These are phyloP conservation scores for Boletellus sp. DNA, from an alignment of 768 basidiomycete genomes.

Conservation along the genomic window DNA sequence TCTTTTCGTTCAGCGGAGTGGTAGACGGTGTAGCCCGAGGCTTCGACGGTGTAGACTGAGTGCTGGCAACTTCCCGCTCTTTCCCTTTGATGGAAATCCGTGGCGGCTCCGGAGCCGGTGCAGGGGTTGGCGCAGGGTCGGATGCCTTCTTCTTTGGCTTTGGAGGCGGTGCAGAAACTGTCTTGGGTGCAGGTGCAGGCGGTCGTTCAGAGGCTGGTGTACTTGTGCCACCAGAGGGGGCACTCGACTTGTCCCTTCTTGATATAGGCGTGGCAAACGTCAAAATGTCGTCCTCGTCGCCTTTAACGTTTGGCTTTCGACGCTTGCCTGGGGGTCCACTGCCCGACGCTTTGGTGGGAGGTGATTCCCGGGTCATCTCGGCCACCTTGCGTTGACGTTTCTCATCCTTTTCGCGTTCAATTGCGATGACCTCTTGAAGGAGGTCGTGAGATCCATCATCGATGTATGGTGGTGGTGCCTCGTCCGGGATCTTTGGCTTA, in stretches of 20 bases:
- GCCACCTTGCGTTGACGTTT: conserved; percentile 42
- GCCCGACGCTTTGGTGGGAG: conserved; percentile 35
- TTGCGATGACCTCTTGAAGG: conserved; percentile 76
- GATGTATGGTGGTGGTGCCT: conserved; percentile 62
- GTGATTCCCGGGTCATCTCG: conserved; percentile 39
- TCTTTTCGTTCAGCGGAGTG: conserved; percentile 74
- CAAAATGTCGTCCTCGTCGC: conserved; percentile 59
- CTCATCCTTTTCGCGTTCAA: conserved; percentile 63
- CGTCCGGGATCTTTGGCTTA: conserved; percentile 43
- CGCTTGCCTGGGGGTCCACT: conserved; percentile 48
- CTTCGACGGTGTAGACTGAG: conserved; percentile 37
- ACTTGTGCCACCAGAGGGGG: conserved; percentile 38
- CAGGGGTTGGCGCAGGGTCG: conserved; percentile 22
- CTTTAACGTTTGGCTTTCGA: conserved; percentile 47
- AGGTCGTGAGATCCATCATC: conserved; percentile 83
- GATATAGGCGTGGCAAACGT: conserved; percentile 53
- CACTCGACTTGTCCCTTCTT: conserved; percentile 46
- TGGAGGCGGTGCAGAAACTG: conserved; percentile 23
- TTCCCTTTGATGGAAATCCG: conserved; percentile 65
- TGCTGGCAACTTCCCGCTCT: conserved; percentile 52
- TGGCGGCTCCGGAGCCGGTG: conserved; percentile 23
- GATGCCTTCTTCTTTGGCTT: conserved; percentile 44
- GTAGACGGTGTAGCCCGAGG: conserved; percentile 35
- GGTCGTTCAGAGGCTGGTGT: conserved; percentile 38
- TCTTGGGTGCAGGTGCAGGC: conserved; percentile 23